Evolutionary conservation across 2,329 filamentous ascomycete species (phyloP), one percentile per base, ranked within the genome.

Genomic region (Metarhizium robertsii): DNA sequence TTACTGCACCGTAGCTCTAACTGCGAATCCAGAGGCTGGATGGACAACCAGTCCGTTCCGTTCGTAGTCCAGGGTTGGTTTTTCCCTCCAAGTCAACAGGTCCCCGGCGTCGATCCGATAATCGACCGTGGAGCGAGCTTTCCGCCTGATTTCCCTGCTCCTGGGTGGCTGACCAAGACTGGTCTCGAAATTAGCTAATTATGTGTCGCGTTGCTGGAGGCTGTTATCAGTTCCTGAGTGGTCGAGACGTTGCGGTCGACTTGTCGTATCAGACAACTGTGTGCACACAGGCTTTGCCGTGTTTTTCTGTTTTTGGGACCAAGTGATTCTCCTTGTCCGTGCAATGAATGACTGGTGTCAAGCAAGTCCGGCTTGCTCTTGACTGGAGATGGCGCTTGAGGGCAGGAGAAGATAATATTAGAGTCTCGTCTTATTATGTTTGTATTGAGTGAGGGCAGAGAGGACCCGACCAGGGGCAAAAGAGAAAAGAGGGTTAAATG

Each of bases 311-410:
- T 42, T 16, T 25, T 30, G 18, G 16, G 2, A 4, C 4, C 20
- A 46, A 40, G 25, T 32, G 6, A 40, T 16, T 11, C 2, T 43
- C n/a, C n/a, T 30, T 50, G n/a, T 40, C 43, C 42, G 42, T 48
- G 16, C 53, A 55, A 61, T 18, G 74, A 60, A 74, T 71, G 75
- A 80, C 46, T 50, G 50, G 30, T 53, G 77, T 68, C 66, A 71
- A 78, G 78, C 79, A 82, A 83, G 79, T 72, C 80, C 80, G 67
- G 80, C 79, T 83, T 81, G 79, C 77, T 69, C 16, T 34, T 25
- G 20, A 14, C 16, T 73, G 67, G 73, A 70, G 61, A 64, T 4
- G 49, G 3, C 32, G 32, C 1, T 34, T n/a, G 61, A 62, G 57
- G 64, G 63, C 62, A 63, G 59, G 63, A 62, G 57, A 58, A 56